Base-by-base conservation (phyloP, 345 rosid genomes). In the Psidium friedrichsthalianum region DNA sequence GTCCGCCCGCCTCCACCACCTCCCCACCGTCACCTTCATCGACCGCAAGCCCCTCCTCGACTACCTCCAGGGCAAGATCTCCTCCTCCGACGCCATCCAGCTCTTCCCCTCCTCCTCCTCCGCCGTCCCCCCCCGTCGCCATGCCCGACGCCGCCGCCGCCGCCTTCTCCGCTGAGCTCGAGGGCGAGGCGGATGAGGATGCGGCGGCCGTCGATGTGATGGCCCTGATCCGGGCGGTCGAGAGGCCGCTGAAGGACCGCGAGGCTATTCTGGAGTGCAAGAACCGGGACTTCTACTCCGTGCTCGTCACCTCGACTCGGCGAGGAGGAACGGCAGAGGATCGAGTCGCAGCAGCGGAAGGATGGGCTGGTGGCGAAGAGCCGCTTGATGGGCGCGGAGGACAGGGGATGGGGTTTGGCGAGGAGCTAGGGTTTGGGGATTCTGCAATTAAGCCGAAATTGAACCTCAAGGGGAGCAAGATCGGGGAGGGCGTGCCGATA, bases 361-460 rank as follows among this genome's bases (percentile, higher is more conserved):
- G 99, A 97, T 61, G 99, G 99, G 4, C 90, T 97, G 84, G 99
- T 97, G 40, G 97, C 98, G 6, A 97, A 97, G 90, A 95, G 91
- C 84, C 90, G 99, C 87, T 69, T 97, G 53, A 95, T 94, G 98
- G 98, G 98, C 4, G 88, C 90, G 25, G 99, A 96, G 36, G 99
- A 97, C 58, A 92, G 87, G 98, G 98, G 10, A 49, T 88, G 42
- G 95, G 93, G 86, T 87, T 86, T 86, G 96, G 95, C 7, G 99
- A 96, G 54, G 98, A 93, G 22, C 85, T 86, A 85, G 88, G 88
- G 83, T 95, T 91, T 3, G 93, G 90, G 22, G 96, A 93, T 69
- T 88, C 94, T 6, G 89, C 86, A 40, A 82, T 93, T 14, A 94
- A 95, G 84, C 91, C 95, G 6, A 97, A 96, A 82, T 82, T 94